phyloP scores from a whole-genome alignment of 495 filamentous ascomycete genomes.

The Talaromyces proteolyticus region DNA sequence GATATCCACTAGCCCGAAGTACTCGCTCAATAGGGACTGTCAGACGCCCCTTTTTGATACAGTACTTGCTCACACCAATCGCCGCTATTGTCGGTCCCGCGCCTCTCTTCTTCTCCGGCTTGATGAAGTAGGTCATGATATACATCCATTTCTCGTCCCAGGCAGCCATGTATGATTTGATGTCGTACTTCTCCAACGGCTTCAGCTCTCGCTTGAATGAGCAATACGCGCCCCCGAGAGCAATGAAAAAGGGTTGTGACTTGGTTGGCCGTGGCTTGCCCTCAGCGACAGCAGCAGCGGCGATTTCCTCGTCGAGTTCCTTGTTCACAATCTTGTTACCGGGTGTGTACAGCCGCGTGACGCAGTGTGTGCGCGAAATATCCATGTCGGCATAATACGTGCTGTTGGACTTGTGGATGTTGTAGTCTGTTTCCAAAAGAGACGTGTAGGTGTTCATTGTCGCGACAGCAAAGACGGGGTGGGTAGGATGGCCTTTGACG shows the following conservation, averaged over 20 bases:
- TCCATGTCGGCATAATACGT: conserved; percentile 75
- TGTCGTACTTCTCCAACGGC: conserved; percentile 59
- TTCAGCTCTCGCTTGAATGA: conserved; percentile 64
- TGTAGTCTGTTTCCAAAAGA: conserved; percentile 59
- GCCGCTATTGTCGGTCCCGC: conserved; percentile 60
- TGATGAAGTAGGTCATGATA: conserved; percentile 65
- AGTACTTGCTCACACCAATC: conserved; percentile 76
- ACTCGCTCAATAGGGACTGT: conserved; percentile 80
- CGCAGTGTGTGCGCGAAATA: conserved; percentile 56
- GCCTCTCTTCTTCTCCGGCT: conserved; percentile 33
- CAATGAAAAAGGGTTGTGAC: conserved; percentile 41
- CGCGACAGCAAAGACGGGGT: conserved; percentile 50
- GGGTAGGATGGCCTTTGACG: conserved; percentile 26
- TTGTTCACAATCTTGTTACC: conserved; percentile 47
- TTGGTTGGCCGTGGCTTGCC: conserved; percentile 38
- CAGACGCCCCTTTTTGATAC: conserved; percentile 79
- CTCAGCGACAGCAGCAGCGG: conserved; percentile 25
- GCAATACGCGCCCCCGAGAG: conserved; percentile 60
- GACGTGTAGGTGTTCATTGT: conserved; percentile 48
- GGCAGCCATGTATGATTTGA: conserved; percentile 58
- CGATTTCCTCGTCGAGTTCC: conserved; percentile 35
- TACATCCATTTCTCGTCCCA: conserved; percentile 88
- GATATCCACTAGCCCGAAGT: conserved; percentile 58
- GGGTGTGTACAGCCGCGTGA: conserved; percentile 52
- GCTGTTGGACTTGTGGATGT: conserved; percentile 66